Evolutionary conservation across 352 stramenopile genomes (phyloP), one percentile per base, ranked within the genome.

Genomic region (Phytophthora hybrid): DNA sequence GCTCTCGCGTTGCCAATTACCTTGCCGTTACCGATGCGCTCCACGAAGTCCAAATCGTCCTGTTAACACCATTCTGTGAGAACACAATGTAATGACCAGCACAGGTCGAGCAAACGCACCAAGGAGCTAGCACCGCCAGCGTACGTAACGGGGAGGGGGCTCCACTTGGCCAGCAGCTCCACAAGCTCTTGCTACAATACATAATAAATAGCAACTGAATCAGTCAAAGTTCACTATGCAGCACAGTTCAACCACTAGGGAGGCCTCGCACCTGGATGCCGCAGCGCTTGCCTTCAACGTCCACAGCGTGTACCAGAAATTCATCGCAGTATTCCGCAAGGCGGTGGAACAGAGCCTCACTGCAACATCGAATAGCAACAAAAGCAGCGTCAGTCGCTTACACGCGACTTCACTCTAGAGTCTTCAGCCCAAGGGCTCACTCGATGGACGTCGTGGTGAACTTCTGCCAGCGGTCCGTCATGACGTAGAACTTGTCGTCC

Each of bases 261-360:
- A 55, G 21, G 7, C 3, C 6, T 47, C 32, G 19, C 63, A 95
- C 89, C 79, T 98, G 86, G 62, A 99, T 98, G 4, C 97, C 97
- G 69, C 93, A 98, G 34, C 93, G 87, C 77, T 98, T 98, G 59
- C 97, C 98, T 87, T 99, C 98, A 16, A 99, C 98, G 54, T 99
- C 98, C 16, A 99, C 98, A 1, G 97, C 98, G 79, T 99, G 98
- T 1, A 99, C 97, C 32, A 99, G 80, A 75, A 99, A 99, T 80
- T 99, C 98, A 66, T 98, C 94, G 72, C 97, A 99, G 75, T 98
- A 99, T 31, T 83, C 77, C 11, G 91, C 84, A 26, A 99, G 82
- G 47, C 85, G 81, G 56, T 91, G 77, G 63, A 99, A 91, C 59
- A 96, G 90, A n/a, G 85, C 83, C 63, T 92, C 78, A 53, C 91